These are phyloP conservation scores for Eragrostis tef DNA, from an alignment of 202 grass and related monocot species.

Conservation along the genomic window DNA sequence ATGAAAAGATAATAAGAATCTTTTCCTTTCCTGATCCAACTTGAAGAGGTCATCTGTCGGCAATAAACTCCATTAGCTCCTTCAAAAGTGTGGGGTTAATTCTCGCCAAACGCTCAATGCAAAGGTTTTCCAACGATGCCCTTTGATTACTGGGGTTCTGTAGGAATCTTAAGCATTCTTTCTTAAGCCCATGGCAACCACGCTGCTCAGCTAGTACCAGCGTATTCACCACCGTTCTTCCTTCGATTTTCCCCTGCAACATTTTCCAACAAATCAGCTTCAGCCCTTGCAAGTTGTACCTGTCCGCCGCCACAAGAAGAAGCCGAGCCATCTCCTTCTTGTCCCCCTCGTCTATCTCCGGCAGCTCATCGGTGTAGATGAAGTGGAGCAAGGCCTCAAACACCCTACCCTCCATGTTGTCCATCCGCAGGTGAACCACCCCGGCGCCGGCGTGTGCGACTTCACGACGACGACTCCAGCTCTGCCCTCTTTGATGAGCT, in stretches of 20 bases:
- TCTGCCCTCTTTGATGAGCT: background rate
- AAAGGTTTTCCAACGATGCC: too few species aligned
- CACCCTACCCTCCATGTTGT: background rate
- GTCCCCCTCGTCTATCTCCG: too few species aligned
- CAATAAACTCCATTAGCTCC: too few species aligned
- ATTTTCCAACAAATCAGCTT: background rate
- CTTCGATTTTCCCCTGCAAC: background rate
- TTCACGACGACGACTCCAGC: background rate
- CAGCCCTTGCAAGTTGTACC: background rate
- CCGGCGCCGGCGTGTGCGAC: too few species aligned
- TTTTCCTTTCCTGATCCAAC: background rate
- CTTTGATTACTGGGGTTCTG: too few species aligned
- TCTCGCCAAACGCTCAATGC: too few species aligned
- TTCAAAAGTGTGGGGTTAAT: background rate
- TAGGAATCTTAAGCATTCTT: background rate
- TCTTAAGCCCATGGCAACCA: background rate
- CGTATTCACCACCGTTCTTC: too few species aligned
- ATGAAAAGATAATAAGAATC: too few species aligned
- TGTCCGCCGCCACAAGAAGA: too few species aligned
- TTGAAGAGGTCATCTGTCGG: too few species aligned
- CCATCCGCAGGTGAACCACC: background rate
- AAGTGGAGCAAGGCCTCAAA: background rate
- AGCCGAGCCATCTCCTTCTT: too few species aligned
- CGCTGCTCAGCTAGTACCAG: background rate
- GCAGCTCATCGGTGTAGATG: too few species aligned